phyloP scores from a whole-genome alignment of 2,329 filamentous ascomycete species.

The Xenoacremonium recifei region DNA sequence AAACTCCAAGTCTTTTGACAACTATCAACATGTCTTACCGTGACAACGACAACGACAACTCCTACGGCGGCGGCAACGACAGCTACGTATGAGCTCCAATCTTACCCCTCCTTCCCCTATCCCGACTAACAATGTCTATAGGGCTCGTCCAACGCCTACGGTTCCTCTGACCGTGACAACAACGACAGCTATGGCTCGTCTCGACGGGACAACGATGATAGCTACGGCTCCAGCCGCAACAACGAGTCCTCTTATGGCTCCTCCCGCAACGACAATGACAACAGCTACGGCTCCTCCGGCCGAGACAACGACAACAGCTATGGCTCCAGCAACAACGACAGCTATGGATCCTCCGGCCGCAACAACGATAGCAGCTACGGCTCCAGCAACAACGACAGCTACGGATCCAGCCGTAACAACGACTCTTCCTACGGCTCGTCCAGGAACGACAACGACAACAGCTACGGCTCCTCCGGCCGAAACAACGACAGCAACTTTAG shows the following conservation, averaged over 20 bases:
- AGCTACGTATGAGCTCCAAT: conserved; percentile 22
- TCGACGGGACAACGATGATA: conserved; percentile 16
- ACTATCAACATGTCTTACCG: conserved; percentile 45
- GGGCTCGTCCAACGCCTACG: neutral
- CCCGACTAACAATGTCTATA: neutral
- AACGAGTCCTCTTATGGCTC: conserved; percentile 16
- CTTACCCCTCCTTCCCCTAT: neutral
- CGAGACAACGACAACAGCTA: conserved; percentile 13
- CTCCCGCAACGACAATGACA: conserved; percentile 14
- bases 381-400: conserved; percentile 12
- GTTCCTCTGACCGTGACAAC: neutral
- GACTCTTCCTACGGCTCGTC: conserved; percentile 12
- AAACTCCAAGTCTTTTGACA: neutral
- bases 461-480: conserved; percentile 16
- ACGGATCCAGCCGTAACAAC: conserved; percentile 8
- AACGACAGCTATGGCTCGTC: conserved; percentile 19
- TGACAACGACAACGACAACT: conserved; percentile 37
- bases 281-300: conserved; percentile 12
- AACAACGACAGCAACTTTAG: conserved; percentile 14
- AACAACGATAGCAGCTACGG: conserved; percentile 14
- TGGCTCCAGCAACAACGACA: conserved; percentile 11
- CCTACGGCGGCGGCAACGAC: conserved; percentile 29
- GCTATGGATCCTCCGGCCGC: conserved; percentile 17
- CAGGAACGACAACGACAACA: conserved; percentile 22
- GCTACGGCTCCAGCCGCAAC: conserved; percentile 20